Conservation (phyloP, 441 rosid species). For the Metrosideros polymorpha region DNA sequence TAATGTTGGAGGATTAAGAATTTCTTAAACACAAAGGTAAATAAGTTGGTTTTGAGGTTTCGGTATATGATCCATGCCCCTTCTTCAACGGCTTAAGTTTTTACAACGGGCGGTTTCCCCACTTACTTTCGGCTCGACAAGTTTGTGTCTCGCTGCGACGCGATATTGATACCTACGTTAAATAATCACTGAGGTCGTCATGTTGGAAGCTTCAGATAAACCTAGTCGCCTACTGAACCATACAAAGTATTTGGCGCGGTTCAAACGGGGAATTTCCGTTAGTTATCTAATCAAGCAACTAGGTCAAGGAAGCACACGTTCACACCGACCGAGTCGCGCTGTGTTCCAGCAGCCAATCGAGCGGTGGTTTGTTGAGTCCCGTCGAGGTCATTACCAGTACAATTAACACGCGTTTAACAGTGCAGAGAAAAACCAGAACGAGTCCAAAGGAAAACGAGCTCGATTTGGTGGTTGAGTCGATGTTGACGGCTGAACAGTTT, state of each 20-base stretch:
- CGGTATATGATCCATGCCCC: background rate
- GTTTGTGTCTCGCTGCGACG: background rate
- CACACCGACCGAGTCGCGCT: background rate
- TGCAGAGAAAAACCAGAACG: background rate
- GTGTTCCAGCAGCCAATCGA: background rate
- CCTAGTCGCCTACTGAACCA: background rate
- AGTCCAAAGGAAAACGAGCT: background rate
- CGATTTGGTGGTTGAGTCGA: background rate
- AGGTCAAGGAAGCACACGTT: background rate
- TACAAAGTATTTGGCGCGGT: background rate
- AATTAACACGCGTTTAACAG: background rate
- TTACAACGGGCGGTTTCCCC: background rate
- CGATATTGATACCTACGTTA: background rate
- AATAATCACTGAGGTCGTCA: too few species aligned
- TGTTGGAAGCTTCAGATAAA: background rate
- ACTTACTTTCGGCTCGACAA: background rate
- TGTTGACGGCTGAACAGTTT: background rate
- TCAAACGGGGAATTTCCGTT: background rate
- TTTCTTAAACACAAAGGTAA: background rate
- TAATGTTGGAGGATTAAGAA: background rate
- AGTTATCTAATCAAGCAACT: background rate
- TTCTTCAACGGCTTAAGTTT: background rate
- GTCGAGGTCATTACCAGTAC: background rate
- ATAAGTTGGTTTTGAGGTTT: background rate
- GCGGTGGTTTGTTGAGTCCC: background rate